phyloP scores from a whole-genome alignment of 164 flowering plant species.

The Protea cynaroides region DNA sequence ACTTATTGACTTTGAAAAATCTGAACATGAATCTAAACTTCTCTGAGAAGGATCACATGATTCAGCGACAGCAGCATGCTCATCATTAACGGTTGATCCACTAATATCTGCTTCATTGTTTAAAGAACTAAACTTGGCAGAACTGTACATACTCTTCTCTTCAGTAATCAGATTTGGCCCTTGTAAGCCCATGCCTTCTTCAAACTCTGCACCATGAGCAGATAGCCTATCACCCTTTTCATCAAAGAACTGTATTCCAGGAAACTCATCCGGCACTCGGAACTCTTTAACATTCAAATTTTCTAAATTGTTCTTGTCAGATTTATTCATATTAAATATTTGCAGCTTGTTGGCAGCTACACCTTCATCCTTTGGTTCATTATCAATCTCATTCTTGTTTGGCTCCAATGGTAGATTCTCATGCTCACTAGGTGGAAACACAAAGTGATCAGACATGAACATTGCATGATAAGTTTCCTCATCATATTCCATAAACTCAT shows the following conservation, averaged over 20 bases:
- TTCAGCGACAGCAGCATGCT: constrained; percentile 7
- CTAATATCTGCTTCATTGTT: constrained; percentile 24
- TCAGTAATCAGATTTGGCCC: constrained; percentile 38
- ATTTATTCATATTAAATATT: constrained; percentile 20
- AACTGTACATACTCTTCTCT: constrained; percentile 39
- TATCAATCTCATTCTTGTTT: constrained; percentile 29
- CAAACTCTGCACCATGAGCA: constrained; percentile 28
- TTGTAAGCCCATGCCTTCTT: constrained; percentile 28
- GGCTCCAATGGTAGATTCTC: constrained; percentile 57
- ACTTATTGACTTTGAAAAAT: constrained; percentile 9
- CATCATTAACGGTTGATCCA: constrained; percentile 12
- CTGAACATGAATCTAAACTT: constrained; percentile 15
- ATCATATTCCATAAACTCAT: constrained; percentile 12
- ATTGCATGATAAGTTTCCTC: constrained; percentile 59
- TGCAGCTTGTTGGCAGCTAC: constrained; percentile 9
- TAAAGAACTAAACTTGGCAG: constrained; percentile 26
- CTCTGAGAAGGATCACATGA: constrained; percentile 8
- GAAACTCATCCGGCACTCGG: constrained; percentile 37
- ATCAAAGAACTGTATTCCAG: constrained; percentile 36
- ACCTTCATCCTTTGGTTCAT: constrained; percentile 27
- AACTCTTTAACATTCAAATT: constrained; percentile 32
- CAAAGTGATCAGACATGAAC: constrained; percentile 89
- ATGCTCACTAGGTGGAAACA: constrained; percentile 75
- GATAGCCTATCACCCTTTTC: constrained; percentile 36
- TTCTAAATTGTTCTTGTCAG: constrained; percentile 36